Conservation (phyloP, 495 filamentous ascomycete genomes). For the Tuber calosporum region DNA sequence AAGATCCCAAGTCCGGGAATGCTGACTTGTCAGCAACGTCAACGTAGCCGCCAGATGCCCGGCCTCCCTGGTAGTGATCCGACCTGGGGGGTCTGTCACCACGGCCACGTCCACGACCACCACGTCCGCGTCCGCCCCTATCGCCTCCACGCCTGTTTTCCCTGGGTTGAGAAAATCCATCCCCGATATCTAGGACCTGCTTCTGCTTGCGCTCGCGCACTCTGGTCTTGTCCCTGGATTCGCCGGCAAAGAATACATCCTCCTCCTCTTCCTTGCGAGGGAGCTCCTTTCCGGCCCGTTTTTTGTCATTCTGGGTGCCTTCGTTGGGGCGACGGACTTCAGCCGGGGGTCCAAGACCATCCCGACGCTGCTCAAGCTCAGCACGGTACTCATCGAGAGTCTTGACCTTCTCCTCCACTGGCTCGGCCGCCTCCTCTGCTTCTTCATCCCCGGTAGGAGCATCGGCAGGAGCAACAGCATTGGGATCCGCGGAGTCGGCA, state of each 20-base stretch:
- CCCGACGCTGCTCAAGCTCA: constrained; percentile 75
- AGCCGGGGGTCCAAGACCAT: constrained; percentile 55
- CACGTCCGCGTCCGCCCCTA: constrained; percentile 47
- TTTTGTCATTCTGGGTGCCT: constrained; percentile 79
- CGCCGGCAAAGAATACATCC: constrained; percentile 64
- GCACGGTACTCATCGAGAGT: constrained; percentile 81
- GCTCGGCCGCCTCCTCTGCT: constrained; percentile 37
- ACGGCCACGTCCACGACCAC: constrained; percentile 50
- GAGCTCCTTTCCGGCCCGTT: constrained; percentile 74
- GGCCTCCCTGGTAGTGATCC: constrained; percentile 25
- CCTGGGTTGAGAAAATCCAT: constrained; percentile 62
- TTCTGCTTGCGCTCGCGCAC: constrained; percentile 89
- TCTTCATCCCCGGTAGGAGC: constrained; percentile 46
- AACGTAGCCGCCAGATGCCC: constrained; percentile 43
- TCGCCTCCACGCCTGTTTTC: constrained; percentile 48
- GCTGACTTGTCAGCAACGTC: constrained; percentile 60
- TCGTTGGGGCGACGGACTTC: constrained; percentile 84
- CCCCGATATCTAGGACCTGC: constrained; percentile 77
- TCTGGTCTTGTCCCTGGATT: constrained; percentile 69
- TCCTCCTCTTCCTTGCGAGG: constrained; percentile 63
- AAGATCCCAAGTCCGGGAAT: constrained; percentile 66
- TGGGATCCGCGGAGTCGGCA: constrained; percentile 45
- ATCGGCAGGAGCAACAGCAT: constrained; percentile 36
- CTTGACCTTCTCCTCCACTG: constrained; percentile 81
- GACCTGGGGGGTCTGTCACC: constrained; percentile 42